Conservation (phyloP, 2,329 filamentous ascomycete species). For the Penicillium digitatum region DNA sequence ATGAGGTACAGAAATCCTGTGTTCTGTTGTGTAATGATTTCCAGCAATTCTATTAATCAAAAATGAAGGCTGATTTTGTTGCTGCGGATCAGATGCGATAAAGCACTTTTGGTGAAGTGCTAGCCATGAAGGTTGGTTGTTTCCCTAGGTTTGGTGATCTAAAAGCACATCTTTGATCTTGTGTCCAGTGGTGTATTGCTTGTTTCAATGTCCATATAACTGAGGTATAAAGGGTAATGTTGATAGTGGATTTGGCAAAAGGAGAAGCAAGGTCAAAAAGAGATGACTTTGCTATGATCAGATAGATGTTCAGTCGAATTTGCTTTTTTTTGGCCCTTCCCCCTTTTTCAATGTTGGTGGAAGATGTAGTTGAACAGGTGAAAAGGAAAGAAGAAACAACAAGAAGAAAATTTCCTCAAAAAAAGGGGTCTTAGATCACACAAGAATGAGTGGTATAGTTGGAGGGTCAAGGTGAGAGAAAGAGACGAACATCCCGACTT, state of each 20-base stretch:
- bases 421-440: background rate
- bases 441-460: background rate
- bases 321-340: background rate
- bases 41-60: background rate
- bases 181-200: background rate
- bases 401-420: background rate
- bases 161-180: conserved; percentile 19
- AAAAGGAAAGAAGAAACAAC: background rate
- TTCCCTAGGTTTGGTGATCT: conserved; percentile 6
- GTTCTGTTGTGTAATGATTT: background rate
- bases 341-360: background rate
- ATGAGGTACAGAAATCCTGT: background rate
- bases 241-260: background rate
- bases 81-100: background rate
- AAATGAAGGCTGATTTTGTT: background rate
- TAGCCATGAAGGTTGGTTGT: conserved; percentile 23
- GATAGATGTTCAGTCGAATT: background rate
- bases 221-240: background rate
- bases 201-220: background rate
- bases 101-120: conserved; percentile 4
- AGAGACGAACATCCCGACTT: conserved; percentile 19
- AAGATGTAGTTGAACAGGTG: background rate
- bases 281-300: background rate
- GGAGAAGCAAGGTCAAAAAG: background rate
- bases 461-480: background rate